Evolutionary conservation across 176 grass and related monocot genomes (phyloP), one percentile per base, ranked within the genome.

Genomic region (Carex myosuroides): DNA sequence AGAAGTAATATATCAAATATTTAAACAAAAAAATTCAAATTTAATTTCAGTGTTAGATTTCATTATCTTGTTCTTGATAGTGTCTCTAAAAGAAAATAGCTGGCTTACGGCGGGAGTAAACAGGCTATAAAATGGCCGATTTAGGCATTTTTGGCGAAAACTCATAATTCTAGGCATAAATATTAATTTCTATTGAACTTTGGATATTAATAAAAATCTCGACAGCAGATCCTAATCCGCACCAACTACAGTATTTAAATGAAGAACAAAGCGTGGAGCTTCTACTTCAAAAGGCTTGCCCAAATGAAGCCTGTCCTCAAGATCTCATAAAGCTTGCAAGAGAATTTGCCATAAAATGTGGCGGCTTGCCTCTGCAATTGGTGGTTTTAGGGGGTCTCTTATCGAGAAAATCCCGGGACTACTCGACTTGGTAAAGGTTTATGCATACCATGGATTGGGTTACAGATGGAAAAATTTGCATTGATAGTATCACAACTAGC

Each of bases 191-290:
- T 24, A 24, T 24, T 24, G 22, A 24, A 24, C 22, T 24, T 24
- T 24, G 22, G 22, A 24, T 24, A 24, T 24, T 24, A 24, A 24
- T 24, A 24, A 24, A 24, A 24, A 24, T 24, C 22, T 24, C 22
- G 22, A 0, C 29, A 83, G 79, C 58, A 64, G 68, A 83, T 64
- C 53, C 26, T 56, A 57, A 26, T 13, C 79, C 85, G 9, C 62
- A 67, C n/a, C 22, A 53, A 54, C 86, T 83, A 3, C 53, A 20
- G 6, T 76, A 41, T 32, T 52, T 87, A 37, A 77, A 63, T 64
- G 86, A 87, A 24, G 80, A 87, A 14, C 24, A 83, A 62, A 87
- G 85, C 29, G 55, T 70, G 18, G 24, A 87, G 55, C 78, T 87
- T 17, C 54, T 88, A 54, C 69, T 68, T 33, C 77, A 60, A 18